Evolutionary conservation across 768 basidiomycete genomes (phyloP), one percentile per base, ranked within the genome.

Genomic region (Suillus cothurnatus): DNA sequence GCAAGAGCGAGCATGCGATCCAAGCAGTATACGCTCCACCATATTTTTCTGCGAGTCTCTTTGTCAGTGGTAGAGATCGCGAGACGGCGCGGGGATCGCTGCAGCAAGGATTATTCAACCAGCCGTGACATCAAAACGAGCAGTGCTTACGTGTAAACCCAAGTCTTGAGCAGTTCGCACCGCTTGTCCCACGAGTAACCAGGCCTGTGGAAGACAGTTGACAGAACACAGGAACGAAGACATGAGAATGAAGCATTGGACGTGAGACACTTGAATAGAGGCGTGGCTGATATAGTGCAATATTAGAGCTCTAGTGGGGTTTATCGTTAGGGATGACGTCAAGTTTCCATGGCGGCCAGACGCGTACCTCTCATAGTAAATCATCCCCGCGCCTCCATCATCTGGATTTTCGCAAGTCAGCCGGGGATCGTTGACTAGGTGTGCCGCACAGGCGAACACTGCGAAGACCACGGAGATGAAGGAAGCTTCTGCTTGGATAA

Each of bases 1-100:
- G 94, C 90, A 61, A 96, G 86, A 28, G 95, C 95, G 23, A 97
- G 89, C 92, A 95, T 95, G 59, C 94, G 89, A 76, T 93, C 95
- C 59, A 97, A 81, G 31, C 88, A 89, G 72, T 97, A 97, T 32
- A 95, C 92, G 50, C 91, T 88, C 93, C 95, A 96, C 95, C 95
- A 96, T 60, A 95, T 90, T 78, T 95, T 94, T 67, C 90, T 83
- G 36, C 94, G 87, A 0, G 93, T 92, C 77, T 96, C 93, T 77
- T 94, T 96, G 76, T 96, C 93, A 47, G 92, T 85, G 43, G 89
- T 81, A 23, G 87, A 79, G 41, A 95, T 81, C 21, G 81, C 73
- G 55, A 95, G 82, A 53, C 92, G 86, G 60, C 90, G 86, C 5
- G 93, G 91, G 3, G 94, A 94, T 64, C 95, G 91, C 94, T 95